Percentiles rank a stretch among this genome's conserved stretches.
These are phyloP conservation scores for Anisodus acutangulus DNA, from an alignment of 257 asterid genomes.

Conservation along the genomic window DNA sequence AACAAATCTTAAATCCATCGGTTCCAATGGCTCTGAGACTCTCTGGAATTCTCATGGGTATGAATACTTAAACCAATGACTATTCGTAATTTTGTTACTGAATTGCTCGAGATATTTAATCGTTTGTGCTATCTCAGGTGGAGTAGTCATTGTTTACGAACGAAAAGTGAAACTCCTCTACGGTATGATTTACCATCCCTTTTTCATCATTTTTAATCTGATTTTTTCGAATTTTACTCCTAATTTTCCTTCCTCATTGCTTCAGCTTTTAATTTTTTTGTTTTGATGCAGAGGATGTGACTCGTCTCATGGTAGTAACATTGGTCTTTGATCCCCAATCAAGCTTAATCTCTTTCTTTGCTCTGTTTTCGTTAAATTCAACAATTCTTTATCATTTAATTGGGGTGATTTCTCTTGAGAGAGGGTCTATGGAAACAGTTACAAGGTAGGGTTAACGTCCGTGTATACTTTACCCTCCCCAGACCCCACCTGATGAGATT, in stretches of 20 bases:
- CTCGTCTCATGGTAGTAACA: conserved; percentile 73
- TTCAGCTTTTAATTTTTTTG: neutral
- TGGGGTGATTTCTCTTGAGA: neutral
- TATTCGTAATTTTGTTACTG: neutral
- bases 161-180: conserved; percentile 87
- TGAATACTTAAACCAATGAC: conserved; percentile 41
- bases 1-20: conserved; percentile 84
- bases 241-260: neutral
- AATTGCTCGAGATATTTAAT: neutral
- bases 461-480: too few species aligned
- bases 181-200: conserved; percentile 52
- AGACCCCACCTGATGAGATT: too few species aligned
- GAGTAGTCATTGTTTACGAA: conserved; percentile 92
- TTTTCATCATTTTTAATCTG: neutral
- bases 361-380: conserved; percentile 19
- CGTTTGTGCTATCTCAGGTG: conserved; percentile 54
- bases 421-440: too few species aligned
- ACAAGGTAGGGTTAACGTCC: too few species aligned
- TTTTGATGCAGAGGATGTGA: conserved; percentile 75
- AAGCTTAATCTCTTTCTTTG: neutral
- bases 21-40: conserved; percentile 98
- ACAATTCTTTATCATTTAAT: neutral
- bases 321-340: conserved; percentile 8
- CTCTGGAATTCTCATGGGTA: conserved; percentile 98
- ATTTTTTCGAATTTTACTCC: conserved; percentile 20